These are phyloP conservation scores for Pseudocercospora ulei DNA, from an alignment of 2,329 filamentous ascomycete genomes.

Conservation along the genomic window DNA sequence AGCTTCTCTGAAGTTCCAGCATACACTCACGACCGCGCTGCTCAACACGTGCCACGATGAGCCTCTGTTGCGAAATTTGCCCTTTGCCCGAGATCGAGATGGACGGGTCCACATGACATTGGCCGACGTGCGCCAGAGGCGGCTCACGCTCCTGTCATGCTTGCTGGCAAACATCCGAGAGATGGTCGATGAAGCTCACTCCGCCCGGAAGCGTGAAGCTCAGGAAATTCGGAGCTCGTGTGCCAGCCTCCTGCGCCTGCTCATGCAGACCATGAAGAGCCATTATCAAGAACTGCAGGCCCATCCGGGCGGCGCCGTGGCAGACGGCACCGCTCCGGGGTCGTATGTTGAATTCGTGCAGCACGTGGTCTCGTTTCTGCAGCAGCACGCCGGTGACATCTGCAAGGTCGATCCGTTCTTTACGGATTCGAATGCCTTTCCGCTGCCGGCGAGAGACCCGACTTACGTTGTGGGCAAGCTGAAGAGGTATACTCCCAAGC, in stretches of 20 bases:
- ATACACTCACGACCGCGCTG: constrained; percentile 47
- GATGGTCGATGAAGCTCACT: constrained; percentile 34
- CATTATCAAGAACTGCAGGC: constrained; percentile 49
- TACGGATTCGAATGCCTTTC: constrained; percentile 51
- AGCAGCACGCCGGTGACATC: constrained; percentile 52
- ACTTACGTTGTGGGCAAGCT: constrained; percentile 54
- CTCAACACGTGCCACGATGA: constrained; percentile 42
- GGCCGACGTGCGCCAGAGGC: constrained; percentile 46
- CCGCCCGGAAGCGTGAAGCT: constrained; percentile 30
- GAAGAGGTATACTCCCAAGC: constrained; percentile 49
- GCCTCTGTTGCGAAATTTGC: constrained; percentile 48
- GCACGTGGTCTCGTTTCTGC: constrained; percentile 49
- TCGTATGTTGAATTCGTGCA: constrained; percentile 55
- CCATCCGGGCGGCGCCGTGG: constrained; percentile 13
- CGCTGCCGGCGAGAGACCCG: constrained; percentile 51
- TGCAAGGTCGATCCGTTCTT: constrained; percentile 51
- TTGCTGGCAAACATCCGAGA: constrained; percentile 53
- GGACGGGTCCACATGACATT: constrained; percentile 42
- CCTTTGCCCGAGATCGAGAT: constrained; percentile 42
- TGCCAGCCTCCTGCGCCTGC: constrained; percentile 43
- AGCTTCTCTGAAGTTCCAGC: constrained; percentile 53
- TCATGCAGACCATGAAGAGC: constrained; percentile 53
- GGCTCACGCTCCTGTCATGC: constrained; percentile 48
- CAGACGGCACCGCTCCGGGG: constrained; percentile 36
- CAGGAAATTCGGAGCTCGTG: constrained; percentile 41